Conservation (phyloP, 2,329 filamentous ascomycete genomes). For the Mycocentrospora acerina region DNA sequence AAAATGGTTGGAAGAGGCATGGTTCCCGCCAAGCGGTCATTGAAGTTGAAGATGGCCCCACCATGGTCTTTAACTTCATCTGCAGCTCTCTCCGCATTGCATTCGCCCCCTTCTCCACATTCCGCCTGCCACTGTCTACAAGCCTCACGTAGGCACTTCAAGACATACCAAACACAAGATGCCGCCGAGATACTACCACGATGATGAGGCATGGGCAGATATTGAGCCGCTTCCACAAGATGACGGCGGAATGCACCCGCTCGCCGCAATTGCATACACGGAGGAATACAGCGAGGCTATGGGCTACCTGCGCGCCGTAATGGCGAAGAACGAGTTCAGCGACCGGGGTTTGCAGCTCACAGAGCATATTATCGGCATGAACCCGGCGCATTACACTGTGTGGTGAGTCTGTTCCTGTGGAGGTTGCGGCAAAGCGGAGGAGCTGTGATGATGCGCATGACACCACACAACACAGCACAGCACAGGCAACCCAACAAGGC, state of each 20-base stretch:
- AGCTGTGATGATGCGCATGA: neutral
- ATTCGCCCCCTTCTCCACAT: conserved; percentile 4
- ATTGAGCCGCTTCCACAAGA: conserved; percentile 79
- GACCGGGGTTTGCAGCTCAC: conserved; percentile 78
- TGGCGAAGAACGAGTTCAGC: conserved; percentile 84
- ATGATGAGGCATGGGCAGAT: conserved; percentile 80
- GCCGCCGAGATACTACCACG: conserved; percentile 53
- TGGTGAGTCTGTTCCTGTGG: conserved; percentile 58
- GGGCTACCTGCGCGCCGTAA: conserved; percentile 88
- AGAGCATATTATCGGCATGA: conserved; percentile 85
- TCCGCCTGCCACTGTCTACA: conserved; percentile 4
- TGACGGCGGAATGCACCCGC: conserved; percentile 72
- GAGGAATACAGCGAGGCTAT: conserved; percentile 90
- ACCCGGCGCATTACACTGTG: conserved; percentile 96
- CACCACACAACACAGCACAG: too few species aligned
- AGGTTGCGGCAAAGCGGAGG: conserved; percentile 3
- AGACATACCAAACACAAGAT: neutral
- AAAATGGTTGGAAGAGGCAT: conserved; percentile 8
- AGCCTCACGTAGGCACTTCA: conserved; percentile 1
- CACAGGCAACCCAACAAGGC: neutral
- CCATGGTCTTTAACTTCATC: conserved; percentile 12
- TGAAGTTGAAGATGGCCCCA: conserved; percentile 7
- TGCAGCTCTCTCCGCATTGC: conserved; percentile 8
- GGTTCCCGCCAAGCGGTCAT: conserved; percentile 5
- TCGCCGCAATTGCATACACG: conserved; percentile 91